Base-by-base conservation (phyloP, 371 early-diverging fungal species). In the Mortierella polycephala region DNA sequence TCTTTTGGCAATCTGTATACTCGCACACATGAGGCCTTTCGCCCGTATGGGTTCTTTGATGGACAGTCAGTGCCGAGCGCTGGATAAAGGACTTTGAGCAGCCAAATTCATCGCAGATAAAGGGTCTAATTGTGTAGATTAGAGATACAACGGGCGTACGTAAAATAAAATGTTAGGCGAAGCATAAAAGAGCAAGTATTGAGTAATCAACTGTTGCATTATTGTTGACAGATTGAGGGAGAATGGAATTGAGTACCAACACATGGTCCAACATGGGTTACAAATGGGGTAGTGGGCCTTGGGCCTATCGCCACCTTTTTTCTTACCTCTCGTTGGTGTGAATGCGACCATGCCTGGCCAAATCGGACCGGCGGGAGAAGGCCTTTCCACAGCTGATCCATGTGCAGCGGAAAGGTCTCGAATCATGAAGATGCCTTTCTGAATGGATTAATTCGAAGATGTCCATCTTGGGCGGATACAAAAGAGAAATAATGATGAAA, bases 11-110 rank as follows among this genome's bases (percentile, higher is more conserved):
- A 9, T 81, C 82, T 7, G 81, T 69, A 14, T 85, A 81, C 74
- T 90, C 88, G 70, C 94, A 93, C 60, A 82, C 72, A 71, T 94
- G 94, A 4, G 94, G 94, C 51, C 90, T 84, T 75, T 92, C 94
- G 30, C 94, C 94, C 13, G 94, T 88, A 74, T 94, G 94, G 1
- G 94, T 94, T 56, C 94, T 85, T 59, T 85, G 75, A 75, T 94
- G 94, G 40, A 93, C 93, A 0, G 91, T 92, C 61, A 94, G 81
- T 40, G 93, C 94, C 9, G 94, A 94, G 37, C 91, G 85, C 83
- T 84, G 94, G 68, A 92, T 90, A 66, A 94, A 94, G 59, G 87
- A 86, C 82, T 92, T 94, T 67, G 83, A 85, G 81, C 94, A 94
- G 50, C 83, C 86, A 41, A 80, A 72, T 82, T 88, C 89, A 23